These are phyloP conservation scores for Pseudogymnoascus sp. DNA, from an alignment of 2,329 filamentous ascomycete species.

Conservation along the genomic window DNA sequence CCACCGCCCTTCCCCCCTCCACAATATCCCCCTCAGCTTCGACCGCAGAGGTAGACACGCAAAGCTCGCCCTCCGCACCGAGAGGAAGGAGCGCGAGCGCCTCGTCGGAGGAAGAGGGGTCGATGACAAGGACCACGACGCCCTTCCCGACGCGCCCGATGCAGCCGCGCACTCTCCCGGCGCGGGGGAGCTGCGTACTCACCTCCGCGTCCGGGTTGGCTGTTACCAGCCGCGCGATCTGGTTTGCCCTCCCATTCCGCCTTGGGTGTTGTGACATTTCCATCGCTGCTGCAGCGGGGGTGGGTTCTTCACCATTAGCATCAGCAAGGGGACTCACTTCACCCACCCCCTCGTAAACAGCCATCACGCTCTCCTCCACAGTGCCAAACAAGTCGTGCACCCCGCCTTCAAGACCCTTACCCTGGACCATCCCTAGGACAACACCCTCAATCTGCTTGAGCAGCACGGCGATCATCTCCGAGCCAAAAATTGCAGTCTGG, in stretches of 20 bases:
- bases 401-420: background rate
- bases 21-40: constrained; percentile 48
- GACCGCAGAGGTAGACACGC: constrained; percentile 53
- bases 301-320: background rate
- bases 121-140: background rate
- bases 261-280: constrained; percentile 13
- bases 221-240: background rate
- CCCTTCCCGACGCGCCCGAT: background rate
- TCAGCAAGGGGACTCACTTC: constrained; percentile 19
- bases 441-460: constrained; percentile 52
- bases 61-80: constrained; percentile 73
- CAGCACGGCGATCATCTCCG: constrained; percentile 46
- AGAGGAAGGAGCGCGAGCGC: constrained; percentile 49
- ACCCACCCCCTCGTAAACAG: constrained; percentile 11
- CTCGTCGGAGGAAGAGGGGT: constrained; percentile 28
- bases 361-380: constrained; percentile 17
- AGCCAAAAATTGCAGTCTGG: constrained; percentile 43
- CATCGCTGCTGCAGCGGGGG: no score
- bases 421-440: constrained; percentile 31
- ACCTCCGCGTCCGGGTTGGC: background rate
- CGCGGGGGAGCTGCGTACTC: background rate
- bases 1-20: constrained; percentile 53
- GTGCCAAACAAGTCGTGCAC: constrained; percentile 13
- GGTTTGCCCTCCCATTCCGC: background rate
- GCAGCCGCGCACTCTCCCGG: background rate